Evolutionary conservation across 352 stramenopile genomes (phyloP).

Genomic region (Globisporangium recalcitrans): DNA sequence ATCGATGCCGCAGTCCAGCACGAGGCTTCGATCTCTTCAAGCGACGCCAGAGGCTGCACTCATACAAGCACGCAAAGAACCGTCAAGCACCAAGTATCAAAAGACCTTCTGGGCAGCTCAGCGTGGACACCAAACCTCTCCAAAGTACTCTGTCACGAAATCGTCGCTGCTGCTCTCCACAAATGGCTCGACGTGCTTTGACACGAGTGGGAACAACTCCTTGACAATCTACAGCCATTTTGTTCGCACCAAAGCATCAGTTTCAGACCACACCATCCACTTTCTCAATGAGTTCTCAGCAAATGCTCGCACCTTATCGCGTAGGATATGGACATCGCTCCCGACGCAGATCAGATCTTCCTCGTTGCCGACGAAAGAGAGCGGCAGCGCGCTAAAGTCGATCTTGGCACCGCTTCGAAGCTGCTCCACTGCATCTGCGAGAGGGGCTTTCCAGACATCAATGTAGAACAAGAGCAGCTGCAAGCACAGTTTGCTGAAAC

Average conservation of each 20-base stretch:
- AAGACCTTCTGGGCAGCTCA: too few relatives aligned
- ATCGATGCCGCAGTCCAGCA: slow-evolving; percentile 66
- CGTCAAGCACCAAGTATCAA: background rate
- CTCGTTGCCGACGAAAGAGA: slow-evolving; percentile 42
- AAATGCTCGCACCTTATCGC: slow-evolving; percentile 33
- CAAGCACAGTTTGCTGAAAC: slow-evolving; percentile 66
- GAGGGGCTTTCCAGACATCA: slow-evolving; percentile 43
- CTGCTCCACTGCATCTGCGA: slow-evolving; percentile 36
- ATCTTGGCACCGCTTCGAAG: slow-evolving; percentile 45
- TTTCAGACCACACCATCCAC: background rate
- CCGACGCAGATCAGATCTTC: slow-evolving; percentile 69
- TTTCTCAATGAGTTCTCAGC: background rate
- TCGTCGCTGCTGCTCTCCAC: slow-evolving; percentile 31
- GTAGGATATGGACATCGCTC: slow-evolving; percentile 68
- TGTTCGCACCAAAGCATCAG: background rate
- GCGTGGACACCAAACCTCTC: slow-evolving; percentile 23
- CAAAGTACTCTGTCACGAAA: slow-evolving; percentile 50
- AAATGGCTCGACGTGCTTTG: slow-evolving; percentile 29
- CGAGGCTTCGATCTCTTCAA: slow-evolving; percentile 39
- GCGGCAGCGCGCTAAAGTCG: slow-evolving; percentile 33
- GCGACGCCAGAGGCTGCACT: slow-evolving; percentile 30
- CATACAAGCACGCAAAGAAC: background rate
- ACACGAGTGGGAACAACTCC: slow-evolving; percentile 38
- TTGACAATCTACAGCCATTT: slow-evolving; percentile 34
- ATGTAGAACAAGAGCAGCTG: slow-evolving; percentile 67